Conservation (phyloP, 1,284 basidiomycete species). For the Cystobasidium pallidum region DNA sequence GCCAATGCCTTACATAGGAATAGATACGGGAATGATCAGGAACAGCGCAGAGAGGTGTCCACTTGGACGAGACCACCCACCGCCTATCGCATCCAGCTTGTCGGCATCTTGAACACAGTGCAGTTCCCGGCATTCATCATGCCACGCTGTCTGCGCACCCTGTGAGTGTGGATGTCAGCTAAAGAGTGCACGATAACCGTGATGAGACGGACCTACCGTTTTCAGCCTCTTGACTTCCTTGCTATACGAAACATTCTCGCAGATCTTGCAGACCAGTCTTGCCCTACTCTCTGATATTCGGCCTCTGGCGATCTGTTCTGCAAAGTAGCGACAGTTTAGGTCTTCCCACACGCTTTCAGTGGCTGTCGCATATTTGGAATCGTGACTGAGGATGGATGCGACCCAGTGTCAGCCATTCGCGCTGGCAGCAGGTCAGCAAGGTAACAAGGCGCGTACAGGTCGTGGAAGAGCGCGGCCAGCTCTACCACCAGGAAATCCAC, state of each 20-base stretch:
- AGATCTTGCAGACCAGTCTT: conserved; percentile 61
- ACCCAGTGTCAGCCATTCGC: too few species aligned
- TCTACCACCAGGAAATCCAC: conserved; percentile 38
- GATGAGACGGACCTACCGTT: not conserved
- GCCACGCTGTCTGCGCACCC: conserved; percentile 63
- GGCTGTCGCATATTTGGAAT: conserved; percentile 76
- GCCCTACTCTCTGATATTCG: not conserved
- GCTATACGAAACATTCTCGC: conserved; percentile 83
- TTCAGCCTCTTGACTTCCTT: conserved; percentile 69
- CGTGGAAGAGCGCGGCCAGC: conserved; percentile 77
- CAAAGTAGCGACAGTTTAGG: conserved; percentile 68
- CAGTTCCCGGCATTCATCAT: conserved; percentile 73
- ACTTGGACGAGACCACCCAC: conserved; percentile 52
- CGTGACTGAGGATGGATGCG: conserved; percentile 59
- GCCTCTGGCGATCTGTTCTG: conserved; percentile 55
- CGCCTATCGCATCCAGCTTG: conserved; percentile 86
- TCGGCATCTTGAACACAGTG: conserved; percentile 93
- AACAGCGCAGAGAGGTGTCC: not conserved
- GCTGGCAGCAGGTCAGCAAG: too few species aligned
- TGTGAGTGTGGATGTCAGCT: not conserved
- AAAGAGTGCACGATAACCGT: not conserved
- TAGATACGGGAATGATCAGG: not conserved
- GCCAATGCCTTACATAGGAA: conserved; percentile 60
- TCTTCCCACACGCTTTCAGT: conserved; percentile 67
- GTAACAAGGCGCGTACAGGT: conserved; percentile 61